Evolutionary conservation across 352 stramenopile genomes (phyloP), one percentile per base, ranked within the genome.

Genomic region (Peronospora tabacina): DNA sequence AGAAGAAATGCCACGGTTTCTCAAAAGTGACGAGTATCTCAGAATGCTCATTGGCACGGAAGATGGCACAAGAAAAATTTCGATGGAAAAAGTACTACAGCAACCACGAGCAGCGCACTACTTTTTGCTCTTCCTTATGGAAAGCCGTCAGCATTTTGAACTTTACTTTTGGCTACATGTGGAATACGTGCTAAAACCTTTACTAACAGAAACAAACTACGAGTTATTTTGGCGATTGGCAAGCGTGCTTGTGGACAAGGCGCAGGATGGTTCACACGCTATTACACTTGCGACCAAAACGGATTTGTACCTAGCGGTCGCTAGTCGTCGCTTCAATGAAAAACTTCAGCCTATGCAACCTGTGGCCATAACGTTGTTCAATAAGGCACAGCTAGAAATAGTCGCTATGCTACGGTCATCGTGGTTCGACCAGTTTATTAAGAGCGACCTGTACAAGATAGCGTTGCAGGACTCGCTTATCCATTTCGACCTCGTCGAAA

Each of bases 101-200:
- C 75, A 93, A 67, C 79, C 77, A 9, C 66, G 82, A 22, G 79
- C 82, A 1, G 82, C 82, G 7, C 82, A 93, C 52, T 93, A 93
- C 48, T 93, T 93, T 55, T 41, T 93, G 30, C 65, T 93, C 2
- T 93, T 90, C 28, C 53, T 93, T 19, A 90, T 93, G 82, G 79
- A 93, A 45, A 90, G 77, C 11, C 73, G 82, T 7, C 82, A 93
- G 56, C 82, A 93, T 52, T 90, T 93, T 52, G 80, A 90, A 33
- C 61, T 93, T 6, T 93, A 90, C 66, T 89, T 93, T 29, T 93
- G 82, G 82, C 68, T 93, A 13, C 82, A 93, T 55, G 75, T 90
- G 28, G 82, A 93, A 56, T 93, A 90, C 49, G 78, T 90, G 16
- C 72, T 93, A 8, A 89, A 87, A 42, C 79, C 73, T 2, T 47